Evolutionary conservation across 352 stramenopile genomes (phyloP).

Genomic region (Phytophthora tentaculata): DNA sequence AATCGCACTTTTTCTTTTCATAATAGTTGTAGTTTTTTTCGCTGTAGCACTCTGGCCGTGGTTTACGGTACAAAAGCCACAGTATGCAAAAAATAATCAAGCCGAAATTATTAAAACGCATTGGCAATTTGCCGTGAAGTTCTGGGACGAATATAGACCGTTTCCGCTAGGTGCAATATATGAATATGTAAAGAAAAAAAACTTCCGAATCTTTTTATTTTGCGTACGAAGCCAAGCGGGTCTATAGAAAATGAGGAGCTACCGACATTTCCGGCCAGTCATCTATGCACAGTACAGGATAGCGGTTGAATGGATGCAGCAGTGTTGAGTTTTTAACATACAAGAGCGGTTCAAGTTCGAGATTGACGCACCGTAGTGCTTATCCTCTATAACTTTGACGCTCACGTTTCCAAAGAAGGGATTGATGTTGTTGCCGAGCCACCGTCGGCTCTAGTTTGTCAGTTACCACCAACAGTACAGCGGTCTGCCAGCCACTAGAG

Average conservation of each 20-base stretch:
- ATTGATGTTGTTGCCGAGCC: not conserved
- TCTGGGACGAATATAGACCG: no score
- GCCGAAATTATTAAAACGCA: no score
- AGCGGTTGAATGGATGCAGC: not conserved
- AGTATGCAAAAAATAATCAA: no score
- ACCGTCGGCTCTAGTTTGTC: not conserved
- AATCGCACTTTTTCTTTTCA: no score
- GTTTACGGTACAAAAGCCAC: no score
- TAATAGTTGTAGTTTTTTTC: no score
- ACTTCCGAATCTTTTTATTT: slow-evolving; percentile 16
- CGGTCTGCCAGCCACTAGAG: not conserved
- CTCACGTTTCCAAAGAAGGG: not conserved
- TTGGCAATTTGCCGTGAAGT: no score
- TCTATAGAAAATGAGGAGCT: not conserved
- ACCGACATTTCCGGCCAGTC: not conserved
- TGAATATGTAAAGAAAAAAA: slow-evolving; percentile 2
- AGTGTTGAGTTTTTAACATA: slow-evolving; percentile 11
- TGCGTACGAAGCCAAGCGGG: not conserved
- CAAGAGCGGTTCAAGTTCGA: slow-evolving; percentile 13
- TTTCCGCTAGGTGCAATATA: no score
- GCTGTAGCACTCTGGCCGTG: no score
- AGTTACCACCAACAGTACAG: slow-evolving; percentile 3
- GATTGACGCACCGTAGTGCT: slow-evolving; percentile 3
- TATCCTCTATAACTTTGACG: slow-evolving; percentile 8
- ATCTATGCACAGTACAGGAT: not conserved